Conservation (phyloP, 2,329 filamentous ascomycete genomes). For the Fusarium dimerum region DNA sequence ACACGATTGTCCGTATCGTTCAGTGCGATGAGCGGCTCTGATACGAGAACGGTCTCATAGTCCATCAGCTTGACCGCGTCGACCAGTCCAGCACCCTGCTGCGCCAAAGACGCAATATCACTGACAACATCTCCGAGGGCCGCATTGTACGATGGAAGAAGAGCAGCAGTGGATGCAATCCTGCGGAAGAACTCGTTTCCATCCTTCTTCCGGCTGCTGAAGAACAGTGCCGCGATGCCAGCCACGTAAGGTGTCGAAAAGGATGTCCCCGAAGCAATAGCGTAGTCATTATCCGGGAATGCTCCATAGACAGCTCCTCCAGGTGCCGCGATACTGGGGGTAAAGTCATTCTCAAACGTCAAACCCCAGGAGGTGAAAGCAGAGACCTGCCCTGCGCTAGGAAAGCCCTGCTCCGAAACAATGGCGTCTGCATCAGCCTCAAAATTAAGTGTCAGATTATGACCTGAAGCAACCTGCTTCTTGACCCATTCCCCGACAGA, state of each 20-base stretch:
- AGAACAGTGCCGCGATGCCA: constrained; percentile 23
- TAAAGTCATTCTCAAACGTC: constrained; percentile 24
- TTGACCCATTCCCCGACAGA: constrained; percentile 15
- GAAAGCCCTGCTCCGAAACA: constrained; percentile 2
- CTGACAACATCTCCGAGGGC: neutral
- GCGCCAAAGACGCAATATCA: constrained; percentile 11
- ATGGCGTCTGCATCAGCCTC: constrained; percentile 9
- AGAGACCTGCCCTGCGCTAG: constrained; percentile 16
- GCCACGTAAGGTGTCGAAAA: constrained; percentile 23
- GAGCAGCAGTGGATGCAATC: constrained; percentile 6
- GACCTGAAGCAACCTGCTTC: constrained; percentile 4
- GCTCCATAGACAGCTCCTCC: constrained; percentile 22
- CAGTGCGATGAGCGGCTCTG: constrained; percentile 12
- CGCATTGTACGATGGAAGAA: constrained; percentile 12
- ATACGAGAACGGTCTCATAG: constrained; percentile 7
- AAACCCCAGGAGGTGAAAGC: constrained; percentile 22
- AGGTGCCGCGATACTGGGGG: constrained; percentile 14
- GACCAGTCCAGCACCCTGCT: constrained; percentile 23
- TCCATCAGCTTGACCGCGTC: constrained; percentile 16
- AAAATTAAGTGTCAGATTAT: constrained; percentile 12
- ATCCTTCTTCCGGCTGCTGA: constrained; percentile 15
- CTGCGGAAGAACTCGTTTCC: constrained; percentile 11
- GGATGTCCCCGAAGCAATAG: constrained; percentile 20
- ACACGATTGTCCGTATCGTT: constrained; percentile 22
- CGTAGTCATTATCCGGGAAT: constrained; percentile 11